Base-by-base conservation (phyloP, 2,329 filamentous ascomycete genomes). In the Penicillium sp. region DNA sequence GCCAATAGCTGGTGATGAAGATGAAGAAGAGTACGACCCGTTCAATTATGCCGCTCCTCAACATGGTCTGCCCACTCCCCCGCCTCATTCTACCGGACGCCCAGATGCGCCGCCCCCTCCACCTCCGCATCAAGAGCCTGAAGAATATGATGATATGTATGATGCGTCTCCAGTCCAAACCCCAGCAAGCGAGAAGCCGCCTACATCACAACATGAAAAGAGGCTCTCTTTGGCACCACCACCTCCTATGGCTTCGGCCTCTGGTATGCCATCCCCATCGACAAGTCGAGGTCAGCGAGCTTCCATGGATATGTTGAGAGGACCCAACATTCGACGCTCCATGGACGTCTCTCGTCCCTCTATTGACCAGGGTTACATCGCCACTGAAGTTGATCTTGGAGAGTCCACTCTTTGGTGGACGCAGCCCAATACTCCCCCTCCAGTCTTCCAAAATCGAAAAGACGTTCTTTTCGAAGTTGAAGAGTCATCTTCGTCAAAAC, bases 391-490 rank as follows among this genome's bases (percentile, higher is more conserved):
- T 51, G 92, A 97, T 65, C 78, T 97, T 34, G 86, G 84, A 12
- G 78, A 82, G 42, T 80, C 81, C 45, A 88, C 85, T 16, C 82
- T 86, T 46, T 99, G 94, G 94, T 99, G 93, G 92, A 84, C 87
- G 34, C 85, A 92, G 65, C 80, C 87, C 10, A 89, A 89, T 57
- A 84, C 84, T 34, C 81, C 92, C 1, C 94, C 94, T 2, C 91
- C 93, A 0, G 82, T 84, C 2, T 83, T 97, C 55, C 89, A 95
- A 68, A 85, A 85, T 44, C 86, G 93, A 46, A 88, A 85, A 62
- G 94, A 99, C 68, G 80, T 97, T 15, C 82, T 90, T 48, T 88
- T 85, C 47, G 91, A 97, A 71, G 81, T 86, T 21, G 89, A 95
- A 59, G 90, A 96, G 67, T 85, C 86, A 1, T 85, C 81, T 6